These are phyloP conservation scores for Populus hybrid DNA, from an alignment of 441 rosid species.

Conservation along the genomic window DNA sequence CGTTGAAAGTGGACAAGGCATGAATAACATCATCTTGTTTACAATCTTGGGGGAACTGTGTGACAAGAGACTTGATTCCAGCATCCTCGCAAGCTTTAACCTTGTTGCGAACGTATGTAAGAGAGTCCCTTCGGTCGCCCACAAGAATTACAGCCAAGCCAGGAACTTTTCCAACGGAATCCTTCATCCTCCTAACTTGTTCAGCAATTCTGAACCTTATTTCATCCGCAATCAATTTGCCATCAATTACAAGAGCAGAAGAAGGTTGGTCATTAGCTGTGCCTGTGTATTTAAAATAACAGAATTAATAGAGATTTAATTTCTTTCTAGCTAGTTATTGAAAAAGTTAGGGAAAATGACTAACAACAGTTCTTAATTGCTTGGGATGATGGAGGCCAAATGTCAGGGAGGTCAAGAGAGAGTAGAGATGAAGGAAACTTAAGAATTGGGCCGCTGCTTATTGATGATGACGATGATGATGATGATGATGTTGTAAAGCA, in stretches of 20 bases:
- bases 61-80: slow-evolving; percentile 69
- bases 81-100: slow-evolving; percentile 77
- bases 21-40: slow-evolving; percentile 47
- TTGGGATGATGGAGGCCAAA: slow-evolving; percentile 39
- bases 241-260: slow-evolving; percentile 56
- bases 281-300: background rate
- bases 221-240: slow-evolving; percentile 72
- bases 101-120: slow-evolving; percentile 79
- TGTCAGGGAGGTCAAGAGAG: slow-evolving; percentile 74
- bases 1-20: slow-evolving; percentile 46
- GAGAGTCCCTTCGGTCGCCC: slow-evolving; percentile 83
- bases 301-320: background rate
- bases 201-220: slow-evolving; percentile 53
- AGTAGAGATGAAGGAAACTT: slow-evolving; percentile 68
- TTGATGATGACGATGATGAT: background rate
- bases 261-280: slow-evolving; percentile 34
- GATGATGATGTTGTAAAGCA: background rate
- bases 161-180: slow-evolving; percentile 61
- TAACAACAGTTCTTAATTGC: background rate
- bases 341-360: background rate
- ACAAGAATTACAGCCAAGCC: slow-evolving; percentile 87
- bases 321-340: background rate
- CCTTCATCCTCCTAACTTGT: slow-evolving; percentile 74
- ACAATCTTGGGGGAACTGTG: slow-evolving; percentile 55
- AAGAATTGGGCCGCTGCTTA: slow-evolving; percentile 33